Conservation (phyloP, 352 stramenopile genomes). For the Phytophthora tentaculata region DNA sequence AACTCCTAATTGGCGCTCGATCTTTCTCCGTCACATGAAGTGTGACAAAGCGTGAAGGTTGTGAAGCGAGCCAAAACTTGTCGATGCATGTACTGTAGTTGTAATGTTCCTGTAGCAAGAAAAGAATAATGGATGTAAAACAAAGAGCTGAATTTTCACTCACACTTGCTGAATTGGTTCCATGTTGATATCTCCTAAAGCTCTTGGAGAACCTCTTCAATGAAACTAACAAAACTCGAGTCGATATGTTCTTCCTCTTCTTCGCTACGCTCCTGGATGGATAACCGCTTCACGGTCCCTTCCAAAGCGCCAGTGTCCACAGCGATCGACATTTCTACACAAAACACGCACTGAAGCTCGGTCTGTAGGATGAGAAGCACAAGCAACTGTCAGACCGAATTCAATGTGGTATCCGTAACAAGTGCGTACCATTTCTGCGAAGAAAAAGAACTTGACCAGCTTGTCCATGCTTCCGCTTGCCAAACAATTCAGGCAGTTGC, state of each 20-base stretch:
- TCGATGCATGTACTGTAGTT: conserved; percentile 20
- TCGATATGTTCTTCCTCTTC: conserved; percentile 85
- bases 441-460: conserved; percentile 91
- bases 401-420: neutral
- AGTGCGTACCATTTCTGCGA: conserved; percentile 75
- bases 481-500: conserved; percentile 78
- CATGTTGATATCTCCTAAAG: conserved; percentile 48
- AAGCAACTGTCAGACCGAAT: conserved; percentile 8
- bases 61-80: conserved; percentile 7
- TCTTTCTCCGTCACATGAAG: conserved; percentile 73
- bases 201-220: conserved; percentile 76
- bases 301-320: conserved; percentile 55
- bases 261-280: conserved; percentile 58
- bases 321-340: conserved; percentile 80
- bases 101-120: conserved; percentile 26
- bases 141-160: conserved; percentile 25
- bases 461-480: conserved; percentile 75
- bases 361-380: conserved; percentile 39
- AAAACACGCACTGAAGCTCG: conserved; percentile 84
- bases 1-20: conserved; percentile 74
- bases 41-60: conserved; percentile 41
- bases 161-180: conserved; percentile 32
- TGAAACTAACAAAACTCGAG: conserved; percentile 85
- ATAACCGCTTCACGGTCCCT: conserved; percentile 76
- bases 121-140: conserved; percentile 35